Evolutionary conservation across 2,329 filamentous ascomycete genomes (phyloP).

Genomic region (Colletotrichum eleusines): DNA sequence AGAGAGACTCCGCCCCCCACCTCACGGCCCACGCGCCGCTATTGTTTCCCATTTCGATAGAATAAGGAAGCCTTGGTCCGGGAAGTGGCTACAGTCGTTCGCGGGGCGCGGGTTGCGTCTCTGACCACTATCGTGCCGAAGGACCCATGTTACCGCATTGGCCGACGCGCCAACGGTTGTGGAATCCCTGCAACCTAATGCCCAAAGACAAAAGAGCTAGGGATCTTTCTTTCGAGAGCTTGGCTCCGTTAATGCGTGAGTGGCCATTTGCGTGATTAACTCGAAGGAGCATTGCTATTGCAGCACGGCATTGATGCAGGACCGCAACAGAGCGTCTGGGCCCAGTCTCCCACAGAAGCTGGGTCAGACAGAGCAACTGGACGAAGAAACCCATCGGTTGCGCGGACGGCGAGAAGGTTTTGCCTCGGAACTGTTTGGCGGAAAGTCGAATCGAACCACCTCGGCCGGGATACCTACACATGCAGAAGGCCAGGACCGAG

Average conservation of each 20-base stretch:
- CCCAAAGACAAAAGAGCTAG: too few species aligned
- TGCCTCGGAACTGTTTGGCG: not conserved
- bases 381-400: not conserved
- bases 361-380: not conserved
- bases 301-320: too few species aligned
- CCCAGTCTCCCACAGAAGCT: too few species aligned
- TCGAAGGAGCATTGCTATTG: not conserved
- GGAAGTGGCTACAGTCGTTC: too few species aligned
- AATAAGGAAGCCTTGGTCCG: too few species aligned
- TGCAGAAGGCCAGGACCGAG: not conserved
- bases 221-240: not conserved
- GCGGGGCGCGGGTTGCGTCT: not conserved
- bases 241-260: not conserved
- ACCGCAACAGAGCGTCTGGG: too few species aligned
- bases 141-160: not conserved
- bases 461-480: not conserved
- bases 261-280: not conserved
- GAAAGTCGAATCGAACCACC: not conserved
- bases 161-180: not conserved
- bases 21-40: not conserved
- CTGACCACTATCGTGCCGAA: too few species aligned
- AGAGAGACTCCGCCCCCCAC: constrained; percentile 2
- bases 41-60: not conserved
- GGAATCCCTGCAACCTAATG: not conserved
- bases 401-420: not conserved